phyloP scores from a whole-genome alignment of 75 land plant genomes.

The Sequoiadendron giganteum region DNA sequence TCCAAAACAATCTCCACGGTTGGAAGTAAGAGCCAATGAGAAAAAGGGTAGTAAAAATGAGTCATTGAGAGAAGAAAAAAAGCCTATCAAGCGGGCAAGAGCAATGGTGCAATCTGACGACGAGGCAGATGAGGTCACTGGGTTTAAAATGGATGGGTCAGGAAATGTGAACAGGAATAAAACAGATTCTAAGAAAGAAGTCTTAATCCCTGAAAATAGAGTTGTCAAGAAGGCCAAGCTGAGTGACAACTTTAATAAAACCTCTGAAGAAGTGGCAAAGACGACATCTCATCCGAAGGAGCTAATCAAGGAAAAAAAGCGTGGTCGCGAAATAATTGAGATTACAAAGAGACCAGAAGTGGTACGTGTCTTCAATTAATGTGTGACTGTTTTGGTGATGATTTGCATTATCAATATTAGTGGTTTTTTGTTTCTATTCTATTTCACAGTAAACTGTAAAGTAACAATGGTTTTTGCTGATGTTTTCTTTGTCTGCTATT shows the following conservation, averaged over 20 bases:
- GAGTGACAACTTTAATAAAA: not conserved
- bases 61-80: constrained; percentile 1
- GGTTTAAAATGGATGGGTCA: not conserved
- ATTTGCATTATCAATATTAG: not conserved
- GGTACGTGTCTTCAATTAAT: constrained; percentile 5
- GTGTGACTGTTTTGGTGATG: not conserved
- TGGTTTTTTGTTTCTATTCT: not conserved
- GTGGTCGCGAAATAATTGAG: constrained; percentile 8
- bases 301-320: not conserved
- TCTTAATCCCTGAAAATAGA: not conserved
- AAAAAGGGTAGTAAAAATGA: not conserved
- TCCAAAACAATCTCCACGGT: not conserved
- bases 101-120: constrained; percentile 10
- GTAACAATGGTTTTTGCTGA: not conserved
- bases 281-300: not conserved
- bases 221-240: constrained; percentile 10
- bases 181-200: not conserved
- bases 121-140: not conserved
- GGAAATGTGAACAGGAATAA: not conserved
- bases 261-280: not conserved
- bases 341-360: constrained; percentile 11
- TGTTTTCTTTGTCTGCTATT: not conserved
- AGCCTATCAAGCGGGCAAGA: constrained; percentile 13
- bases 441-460: not conserved
- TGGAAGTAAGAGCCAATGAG: not conserved